These are phyloP conservation scores for Hymenochaete sp. DNA, from an alignment of 1,284 basidiomycete species.

Conservation along the genomic window DNA sequence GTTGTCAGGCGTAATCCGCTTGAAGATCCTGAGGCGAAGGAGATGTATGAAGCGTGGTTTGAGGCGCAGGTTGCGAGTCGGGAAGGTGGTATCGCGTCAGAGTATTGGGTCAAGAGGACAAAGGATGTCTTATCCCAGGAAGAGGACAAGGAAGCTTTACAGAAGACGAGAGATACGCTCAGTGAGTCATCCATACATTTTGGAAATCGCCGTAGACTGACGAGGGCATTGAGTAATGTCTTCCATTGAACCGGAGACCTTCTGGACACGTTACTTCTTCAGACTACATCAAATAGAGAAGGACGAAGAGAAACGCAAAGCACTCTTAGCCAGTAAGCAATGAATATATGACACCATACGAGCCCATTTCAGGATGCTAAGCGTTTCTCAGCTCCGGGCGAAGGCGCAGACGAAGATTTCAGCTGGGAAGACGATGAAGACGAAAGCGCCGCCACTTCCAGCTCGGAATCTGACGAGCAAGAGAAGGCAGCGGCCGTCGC, in stretches of 20 bases:
- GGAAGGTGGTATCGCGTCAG: slow-evolving; percentile 49
- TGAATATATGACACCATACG: not conserved
- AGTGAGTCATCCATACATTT: slow-evolving; percentile 36
- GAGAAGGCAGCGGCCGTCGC: not conserved
- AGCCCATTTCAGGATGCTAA: not conserved
- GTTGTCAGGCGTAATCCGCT: slow-evolving; percentile 74
- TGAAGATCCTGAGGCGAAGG: slow-evolving; percentile 45
- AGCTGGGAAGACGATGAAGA: slow-evolving; percentile 75
- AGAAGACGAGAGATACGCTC: slow-evolving; percentile 47
- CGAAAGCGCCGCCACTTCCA: slow-evolving; percentile 22
- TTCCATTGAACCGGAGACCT: slow-evolving; percentile 53
- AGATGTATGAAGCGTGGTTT: slow-evolving; percentile 58
- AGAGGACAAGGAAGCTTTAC: slow-evolving; percentile 49
- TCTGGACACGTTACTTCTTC: slow-evolving; percentile 93
- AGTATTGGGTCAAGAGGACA: slow-evolving; percentile 46
- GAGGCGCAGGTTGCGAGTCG: slow-evolving; percentile 39
- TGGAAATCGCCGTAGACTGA: slow-evolving; percentile 8
- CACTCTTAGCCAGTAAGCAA: slow-evolving; percentile 61
- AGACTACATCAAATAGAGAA: slow-evolving; percentile 76
- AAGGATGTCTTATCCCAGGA: slow-evolving; percentile 41
- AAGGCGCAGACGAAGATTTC: slow-evolving; percentile 62
- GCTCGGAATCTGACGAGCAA: slow-evolving; percentile 18
- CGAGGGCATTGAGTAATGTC: not conserved
- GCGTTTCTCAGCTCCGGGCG: slow-evolving; percentile 29
- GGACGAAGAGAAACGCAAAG: slow-evolving; percentile 77